These are phyloP conservation scores for Talaromyces nanjingensis DNA, from an alignment of 495 filamentous ascomycete species.

Conservation along the genomic window DNA sequence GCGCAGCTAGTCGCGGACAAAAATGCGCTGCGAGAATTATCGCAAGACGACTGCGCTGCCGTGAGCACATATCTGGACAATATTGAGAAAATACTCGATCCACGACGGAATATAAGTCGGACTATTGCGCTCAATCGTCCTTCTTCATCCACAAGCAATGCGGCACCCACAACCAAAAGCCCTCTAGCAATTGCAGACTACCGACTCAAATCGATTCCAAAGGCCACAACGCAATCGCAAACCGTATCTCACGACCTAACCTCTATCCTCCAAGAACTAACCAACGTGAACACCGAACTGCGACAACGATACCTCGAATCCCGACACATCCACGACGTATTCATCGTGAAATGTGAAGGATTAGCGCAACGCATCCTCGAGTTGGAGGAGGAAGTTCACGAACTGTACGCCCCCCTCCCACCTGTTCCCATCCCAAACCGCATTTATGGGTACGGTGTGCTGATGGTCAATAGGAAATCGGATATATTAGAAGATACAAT, in stretches of 20 bases:
- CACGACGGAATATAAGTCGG: conserved; percentile 15
- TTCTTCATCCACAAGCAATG: background rate
- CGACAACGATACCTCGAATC: conserved; percentile 26
- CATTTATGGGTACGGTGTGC: background rate
- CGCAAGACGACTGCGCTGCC: conserved; percentile 14
- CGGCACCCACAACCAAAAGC: background rate
- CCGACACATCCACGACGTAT: conserved; percentile 25
- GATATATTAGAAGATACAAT: conserved; percentile 28
- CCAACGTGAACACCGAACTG: conserved; percentile 21
- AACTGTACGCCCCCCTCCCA: conserved; percentile 21
- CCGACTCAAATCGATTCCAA: background rate
- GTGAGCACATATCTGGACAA: conserved; percentile 25
- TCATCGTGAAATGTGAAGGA: conserved; percentile 22
- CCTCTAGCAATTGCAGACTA: background rate
- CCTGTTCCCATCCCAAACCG: background rate
- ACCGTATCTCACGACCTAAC: conserved; percentile 11
- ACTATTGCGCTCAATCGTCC: conserved; percentile 17
- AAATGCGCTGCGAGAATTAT: background rate
- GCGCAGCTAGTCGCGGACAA: conserved; percentile 15
- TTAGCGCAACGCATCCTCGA: conserved; percentile 20
- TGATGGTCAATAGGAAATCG: conserved; percentile 16
- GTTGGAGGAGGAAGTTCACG: conserved; percentile 25
- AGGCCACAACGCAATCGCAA: background rate
- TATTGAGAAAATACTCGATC: conserved; percentile 23
- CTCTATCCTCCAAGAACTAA: conserved; percentile 20